Conservation (phyloP, 768 basidiomycete genomes). For the Lactarius pseudohatsudake region DNA sequence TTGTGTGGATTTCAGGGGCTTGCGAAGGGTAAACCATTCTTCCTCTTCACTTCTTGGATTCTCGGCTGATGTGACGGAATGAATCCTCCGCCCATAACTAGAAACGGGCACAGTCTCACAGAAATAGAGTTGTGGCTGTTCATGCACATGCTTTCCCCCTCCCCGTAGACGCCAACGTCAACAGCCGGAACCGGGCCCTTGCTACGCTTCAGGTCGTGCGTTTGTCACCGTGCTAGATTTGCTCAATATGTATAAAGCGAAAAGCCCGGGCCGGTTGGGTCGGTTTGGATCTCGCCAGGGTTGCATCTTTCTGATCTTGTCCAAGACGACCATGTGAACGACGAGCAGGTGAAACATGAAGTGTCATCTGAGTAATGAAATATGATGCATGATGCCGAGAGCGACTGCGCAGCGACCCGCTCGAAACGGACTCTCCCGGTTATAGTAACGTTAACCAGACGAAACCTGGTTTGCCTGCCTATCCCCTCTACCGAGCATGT, state of each 20-base stretch:
- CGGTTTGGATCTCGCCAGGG: not conserved
- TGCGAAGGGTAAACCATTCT: not conserved
- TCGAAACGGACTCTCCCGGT: not conserved
- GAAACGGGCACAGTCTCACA: not conserved
- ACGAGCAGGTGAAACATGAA: slow-evolving; percentile 1
- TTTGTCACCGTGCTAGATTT: not conserved
- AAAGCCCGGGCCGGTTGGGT: not conserved
- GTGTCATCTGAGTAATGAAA: not conserved
- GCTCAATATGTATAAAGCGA: slow-evolving; percentile 6
- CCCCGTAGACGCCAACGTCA: not conserved
- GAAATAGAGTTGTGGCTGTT: not conserved
- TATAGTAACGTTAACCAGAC: not conserved
- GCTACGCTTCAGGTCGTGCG: not conserved
- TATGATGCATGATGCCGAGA: not conserved
- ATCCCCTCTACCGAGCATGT: not conserved
- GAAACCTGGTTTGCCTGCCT: not conserved
- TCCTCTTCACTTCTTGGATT: not conserved
- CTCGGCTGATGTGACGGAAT: not conserved
- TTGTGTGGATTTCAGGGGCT: not conserved
- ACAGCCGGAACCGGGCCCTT: not conserved
- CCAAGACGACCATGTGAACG: not conserved
- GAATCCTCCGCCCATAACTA: not conserved
- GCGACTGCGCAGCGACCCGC: not conserved
- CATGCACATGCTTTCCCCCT: not conserved
- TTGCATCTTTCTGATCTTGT: not conserved